phyloP scores from a whole-genome alignment of 75 land plant genomes.

The Cryptomeria japonica region DNA sequence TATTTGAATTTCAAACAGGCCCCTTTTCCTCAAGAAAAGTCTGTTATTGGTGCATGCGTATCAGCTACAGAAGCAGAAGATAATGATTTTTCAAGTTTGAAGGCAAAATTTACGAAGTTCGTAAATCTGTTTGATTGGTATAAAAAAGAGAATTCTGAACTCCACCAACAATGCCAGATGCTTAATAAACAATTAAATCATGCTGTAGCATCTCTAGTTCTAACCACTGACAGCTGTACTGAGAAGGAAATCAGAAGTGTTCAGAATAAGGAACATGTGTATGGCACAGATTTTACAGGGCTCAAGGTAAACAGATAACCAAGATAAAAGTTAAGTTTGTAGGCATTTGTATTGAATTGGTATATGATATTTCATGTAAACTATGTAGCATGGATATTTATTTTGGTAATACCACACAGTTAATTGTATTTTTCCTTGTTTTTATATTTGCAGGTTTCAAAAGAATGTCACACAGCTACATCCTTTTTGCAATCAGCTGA shows the following conservation, averaged over 20 bases:
- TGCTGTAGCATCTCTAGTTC: not conserved
- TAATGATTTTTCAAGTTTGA: not conserved
- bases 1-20: not conserved
- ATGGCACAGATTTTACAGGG: not conserved
- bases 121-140: not conserved
- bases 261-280: not conserved
- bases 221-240: not conserved
- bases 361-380: not conserved
- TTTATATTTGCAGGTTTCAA: not conserved
- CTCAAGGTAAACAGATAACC: not conserved
- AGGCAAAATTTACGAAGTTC: not conserved
- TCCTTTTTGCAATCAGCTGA: not conserved
- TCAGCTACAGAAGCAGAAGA: not conserved
- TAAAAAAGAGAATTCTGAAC: constrained; percentile 6
- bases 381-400: not conserved
- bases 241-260: not conserved
- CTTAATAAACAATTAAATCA: constrained; percentile 8
- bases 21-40: not conserved
- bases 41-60: not conserved
- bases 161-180: constrained; percentile 6
- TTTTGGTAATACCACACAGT: not conserved
- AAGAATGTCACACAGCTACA: not conserved
- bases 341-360: not conserved
- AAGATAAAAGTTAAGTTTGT: not conserved
- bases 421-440: not conserved